Percentiles rank a stretch among this genome's conserved stretches.
phyloP scores from a whole-genome alignment of 2,329 filamentous ascomycete species.

The Calonectria ilicicola region DNA sequence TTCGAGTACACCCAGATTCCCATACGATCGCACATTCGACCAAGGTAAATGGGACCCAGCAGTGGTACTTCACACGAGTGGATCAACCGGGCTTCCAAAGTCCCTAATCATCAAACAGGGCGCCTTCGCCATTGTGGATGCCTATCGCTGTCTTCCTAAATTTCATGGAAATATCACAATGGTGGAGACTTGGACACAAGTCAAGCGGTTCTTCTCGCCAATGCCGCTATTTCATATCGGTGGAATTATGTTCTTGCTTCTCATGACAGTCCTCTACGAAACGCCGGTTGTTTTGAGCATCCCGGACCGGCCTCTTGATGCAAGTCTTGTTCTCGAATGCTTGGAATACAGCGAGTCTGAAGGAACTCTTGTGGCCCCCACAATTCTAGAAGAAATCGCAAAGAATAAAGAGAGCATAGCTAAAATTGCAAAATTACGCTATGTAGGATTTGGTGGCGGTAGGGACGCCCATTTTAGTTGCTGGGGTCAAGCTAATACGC shows the following conservation, averaged over 20 bases:
- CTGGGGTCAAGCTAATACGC: neutral
- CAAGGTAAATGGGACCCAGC: conserved; percentile 45
- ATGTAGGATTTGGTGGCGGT: conserved; percentile 54
- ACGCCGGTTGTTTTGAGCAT: conserved; percentile 44
- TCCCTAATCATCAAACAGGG: conserved; percentile 32
- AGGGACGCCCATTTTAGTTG: neutral
- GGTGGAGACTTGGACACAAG: neutral
- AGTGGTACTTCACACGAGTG: conserved; percentile 50
- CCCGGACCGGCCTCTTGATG: conserved; percentile 48
- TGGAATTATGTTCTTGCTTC: conserved; percentile 26
- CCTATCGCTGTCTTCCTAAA: conserved; percentile 11
- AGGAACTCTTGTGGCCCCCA: conserved; percentile 49
- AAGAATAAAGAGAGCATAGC: conserved; percentile 45
- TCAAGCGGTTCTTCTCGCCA: conserved; percentile 23
- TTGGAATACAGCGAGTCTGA: conserved; percentile 44
- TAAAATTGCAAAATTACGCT: conserved; percentile 47
- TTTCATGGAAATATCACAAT: conserved; percentile 14
- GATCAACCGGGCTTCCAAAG: conserved; percentile 49
- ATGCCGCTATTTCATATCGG: conserved; percentile 40
- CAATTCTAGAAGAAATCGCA: conserved; percentile 58
- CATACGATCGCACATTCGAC: conserved; percentile 45
- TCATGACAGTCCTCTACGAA: conserved; percentile 15
- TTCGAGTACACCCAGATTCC: conserved; percentile 33
- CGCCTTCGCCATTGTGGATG: conserved; percentile 30
- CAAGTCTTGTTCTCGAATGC: conserved; percentile 48